Percentiles rank a stretch among this genome's conserved stretches.
Evolutionary conservation across 495 filamentous ascomycete species (phyloP).

Genomic region (Penicillium flavigenum): DNA sequence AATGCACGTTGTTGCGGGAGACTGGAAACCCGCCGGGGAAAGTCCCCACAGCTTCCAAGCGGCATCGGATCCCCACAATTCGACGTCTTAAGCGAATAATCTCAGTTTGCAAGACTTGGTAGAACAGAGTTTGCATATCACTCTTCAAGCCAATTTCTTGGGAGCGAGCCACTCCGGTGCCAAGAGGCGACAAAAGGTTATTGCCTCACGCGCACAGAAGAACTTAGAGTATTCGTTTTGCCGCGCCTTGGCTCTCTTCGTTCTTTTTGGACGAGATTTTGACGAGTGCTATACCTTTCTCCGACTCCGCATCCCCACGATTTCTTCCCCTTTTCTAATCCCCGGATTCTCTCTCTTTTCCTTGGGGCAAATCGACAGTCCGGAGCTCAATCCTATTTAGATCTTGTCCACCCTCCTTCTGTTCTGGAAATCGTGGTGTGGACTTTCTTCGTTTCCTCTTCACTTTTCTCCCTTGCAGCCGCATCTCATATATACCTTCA

Average conservation of each 20-base stretch:
- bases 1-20: constrained; percentile 1
- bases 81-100: constrained; percentile 10
- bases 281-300: constrained; percentile 27
- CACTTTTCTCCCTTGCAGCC: neutral
- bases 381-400: constrained; percentile 29
- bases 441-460: constrained; percentile 7
- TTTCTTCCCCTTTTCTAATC: constrained; percentile 12
- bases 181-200: constrained; percentile 8
- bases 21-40: neutral
- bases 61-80: constrained; percentile 22
- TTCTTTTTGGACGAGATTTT: constrained; percentile 2
- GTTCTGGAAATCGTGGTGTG: constrained; percentile 4
- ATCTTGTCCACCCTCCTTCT: constrained; percentile 14
- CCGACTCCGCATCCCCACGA: constrained; percentile 28
- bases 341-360: constrained; percentile 25
- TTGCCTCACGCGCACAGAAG: neutral
- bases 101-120: neutral
- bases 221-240: constrained; percentile 16
- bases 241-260: constrained; percentile 9
- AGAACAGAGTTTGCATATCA: constrained; percentile 9
- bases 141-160: neutral
- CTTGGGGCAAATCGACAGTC: constrained; percentile 13
- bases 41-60: constrained; percentile 15
- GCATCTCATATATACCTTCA: neutral
- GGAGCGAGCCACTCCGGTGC: neutral